Percentiles rank a stretch among this genome's conserved stretches.
Evolutionary conservation across 331 rosid genomes (phyloP).

Genomic region (Stylosanthes scabra): DNA sequence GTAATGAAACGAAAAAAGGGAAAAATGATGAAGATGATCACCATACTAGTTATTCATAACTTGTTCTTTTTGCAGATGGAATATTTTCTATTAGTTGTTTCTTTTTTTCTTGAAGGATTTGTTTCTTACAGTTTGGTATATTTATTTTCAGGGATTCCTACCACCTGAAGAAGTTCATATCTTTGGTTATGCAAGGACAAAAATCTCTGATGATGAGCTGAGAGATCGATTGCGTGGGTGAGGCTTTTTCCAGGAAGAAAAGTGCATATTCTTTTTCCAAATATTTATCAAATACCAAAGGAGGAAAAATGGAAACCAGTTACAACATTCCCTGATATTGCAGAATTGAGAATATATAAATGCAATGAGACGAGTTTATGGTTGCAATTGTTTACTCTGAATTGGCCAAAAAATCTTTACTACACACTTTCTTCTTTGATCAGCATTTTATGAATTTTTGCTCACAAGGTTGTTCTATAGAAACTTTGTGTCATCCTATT

Average conservation of each 20-base stretch:
- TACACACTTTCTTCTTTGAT: not conserved
- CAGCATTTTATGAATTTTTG: not conserved
- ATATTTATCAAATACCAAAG: not conserved
- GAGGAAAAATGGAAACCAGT: not conserved
- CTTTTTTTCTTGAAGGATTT: conserved; percentile 30
- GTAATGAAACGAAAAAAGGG: not conserved
- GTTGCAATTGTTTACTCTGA: conserved; percentile 12
- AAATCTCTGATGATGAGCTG: conserved; percentile 77
- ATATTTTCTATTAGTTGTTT: not conserved
- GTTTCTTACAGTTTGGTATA: not conserved
- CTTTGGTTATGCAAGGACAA: conserved; percentile 92
- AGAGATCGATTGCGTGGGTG: conserved; percentile 72
- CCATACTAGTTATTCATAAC: conserved; percentile 2
- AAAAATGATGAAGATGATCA: not conserved
- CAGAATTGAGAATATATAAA: not conserved
- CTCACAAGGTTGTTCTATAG: conserved; percentile 11
- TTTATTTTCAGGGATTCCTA: conserved; percentile 68
- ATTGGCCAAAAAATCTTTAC: not conserved
- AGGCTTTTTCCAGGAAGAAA: conserved; percentile 32
- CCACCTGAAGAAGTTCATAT: conserved; percentile 71
- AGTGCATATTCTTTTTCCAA: not conserved
- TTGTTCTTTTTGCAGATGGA: not conserved
- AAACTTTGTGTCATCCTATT: conserved; percentile 11
- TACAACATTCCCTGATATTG: not conserved
- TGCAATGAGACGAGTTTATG: not conserved